Evolutionary conservation across 306 rosid species (phyloP), one percentile per base, ranked within the genome.

Genomic region (Castanea sativa): DNA sequence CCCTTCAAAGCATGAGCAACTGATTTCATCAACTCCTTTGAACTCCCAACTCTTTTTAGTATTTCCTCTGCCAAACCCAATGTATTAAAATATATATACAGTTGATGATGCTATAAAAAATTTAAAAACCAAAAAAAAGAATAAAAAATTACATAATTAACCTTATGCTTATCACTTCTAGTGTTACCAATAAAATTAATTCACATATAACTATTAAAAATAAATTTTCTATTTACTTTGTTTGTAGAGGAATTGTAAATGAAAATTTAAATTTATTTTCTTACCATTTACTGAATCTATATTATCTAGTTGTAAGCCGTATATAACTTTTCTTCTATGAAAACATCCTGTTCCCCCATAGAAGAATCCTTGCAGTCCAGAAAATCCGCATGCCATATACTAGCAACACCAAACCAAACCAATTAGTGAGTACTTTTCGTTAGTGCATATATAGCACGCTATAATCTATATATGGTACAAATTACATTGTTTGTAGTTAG

Each of bases 301-400:
- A 8, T 77, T 30, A 21, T 67, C 6, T 0, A 94, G 92, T 25
- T 76, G 85, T 51, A 86, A 70, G 55, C 92, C 96, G 51, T 90
- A 94, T 9, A 94, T 86, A 67, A 89, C 87, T 79, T 88, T 89
- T 55, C 92, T 83, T 82, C 91, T 86, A 53, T 87, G 92, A 51
- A 92, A 55, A 65, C 93, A 87, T 20, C 88, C 86, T 14, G 94
- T 90, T 80, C 97, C 94, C 0, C 4, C 57, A 20, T 89, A 87
- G 23, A 77, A 12, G 2, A 80, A 71, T 73, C 93, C 97, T 86
- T 92, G 97, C 10, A 90, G 56, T 55, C 92, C 96, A 5, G 73
- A 77, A 45, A 88, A 0, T 68, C 98, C 97, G 2, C 33, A 19
- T 5, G 1, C 79, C 20, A 52, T 0, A 77, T 63, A 72, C 97